Evolutionary conservation across 768 basidiomycete genomes (phyloP), one percentile per base, ranked within the genome.

Genomic region (Amanita molliuscula): DNA sequence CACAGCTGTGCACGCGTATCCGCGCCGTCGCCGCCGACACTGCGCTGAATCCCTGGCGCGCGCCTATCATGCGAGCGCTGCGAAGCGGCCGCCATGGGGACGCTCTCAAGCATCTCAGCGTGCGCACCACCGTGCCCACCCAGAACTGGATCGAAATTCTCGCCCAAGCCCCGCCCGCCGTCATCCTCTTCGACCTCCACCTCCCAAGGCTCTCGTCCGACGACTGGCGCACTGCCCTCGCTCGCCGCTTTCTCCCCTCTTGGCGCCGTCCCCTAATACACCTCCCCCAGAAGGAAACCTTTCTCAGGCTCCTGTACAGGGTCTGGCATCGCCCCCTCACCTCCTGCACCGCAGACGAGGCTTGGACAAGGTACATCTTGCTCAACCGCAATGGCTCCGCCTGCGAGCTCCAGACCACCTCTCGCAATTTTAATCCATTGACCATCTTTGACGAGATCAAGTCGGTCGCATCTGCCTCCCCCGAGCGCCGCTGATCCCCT

Each of bases 281-380:
- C 40, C 62, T 59, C 25, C 58, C 71, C 3, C 88, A 88, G 86
- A 81, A 74, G 59, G 76, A 75, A 58, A 68, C 74, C 0, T 90
- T 78, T 59, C 59, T 80, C 52, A 86, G 77, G 88, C 87, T 76
- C 31, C 63, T 89, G 47, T 71, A 76, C 59, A 72, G 82, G 28
- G 69, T 84, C 34, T 82, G 78, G 76, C 88, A 90, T 60, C 77
- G 86, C 48, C 75, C 72, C 58, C 70, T 67, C 34, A 78, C 79
- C 3, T 71, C 73, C n/a, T 90, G 88, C 59, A 88, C 87, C 18
- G 63, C 77, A 6, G 84, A 88, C 56, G 89, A 91, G 65, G 69
- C 85, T 18, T 91, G 88, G 87, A 89, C 87, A 44, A 87, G 86
- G 61, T 89, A 87, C 55, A 72, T 90, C 52, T 75, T 83, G 20